These are phyloP conservation scores for sweet orange (Citrus sinensis) DNA, from an alignment of 345 rosid species.

Conservation along the genomic window DNA sequence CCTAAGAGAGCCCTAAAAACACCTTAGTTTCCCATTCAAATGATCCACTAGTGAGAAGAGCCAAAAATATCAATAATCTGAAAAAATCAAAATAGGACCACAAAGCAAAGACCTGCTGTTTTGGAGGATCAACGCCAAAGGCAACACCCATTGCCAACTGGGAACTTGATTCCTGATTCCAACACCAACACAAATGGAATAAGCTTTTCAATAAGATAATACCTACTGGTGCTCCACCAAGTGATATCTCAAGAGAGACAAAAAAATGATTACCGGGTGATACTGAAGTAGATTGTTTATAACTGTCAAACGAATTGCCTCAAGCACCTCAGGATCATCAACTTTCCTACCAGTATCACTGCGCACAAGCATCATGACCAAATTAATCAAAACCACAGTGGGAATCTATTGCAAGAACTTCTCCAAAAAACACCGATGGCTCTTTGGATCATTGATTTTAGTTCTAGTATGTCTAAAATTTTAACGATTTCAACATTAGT, in stretches of 20 bases:
- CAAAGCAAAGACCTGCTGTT: conserved; percentile 40
- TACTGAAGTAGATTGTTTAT: conserved; percentile 84
- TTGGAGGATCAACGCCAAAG: conserved; percentile 82
- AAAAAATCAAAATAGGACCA: neutral
- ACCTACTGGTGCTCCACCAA: neutral
- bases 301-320: conserved; percentile 92
- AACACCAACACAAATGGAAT: conserved; percentile 23
- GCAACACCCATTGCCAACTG: conserved; percentile 96
- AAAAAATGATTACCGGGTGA: conserved; percentile 68
- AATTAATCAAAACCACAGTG: conserved; percentile 5
- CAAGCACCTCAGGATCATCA: conserved; percentile 92
- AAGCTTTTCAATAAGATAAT: conserved; percentile 8
- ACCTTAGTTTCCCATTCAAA: neutral
- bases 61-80: conserved; percentile 12
- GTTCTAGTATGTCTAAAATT: neutral
- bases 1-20: neutral
- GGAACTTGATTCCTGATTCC: conserved; percentile 84
- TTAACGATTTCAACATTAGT: neutral
- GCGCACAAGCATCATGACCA: conserved; percentile 23
- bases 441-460: neutral
- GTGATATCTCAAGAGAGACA: conserved; percentile 5
- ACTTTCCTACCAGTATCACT: conserved; percentile 93
- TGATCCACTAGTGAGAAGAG: conserved; percentile 3
- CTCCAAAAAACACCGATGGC: neutral
- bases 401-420: neutral